These are phyloP conservation scores for Beauveria bassiana DNA, from an alignment of 2,329 filamentous ascomycete species.

Conservation along the genomic window DNA sequence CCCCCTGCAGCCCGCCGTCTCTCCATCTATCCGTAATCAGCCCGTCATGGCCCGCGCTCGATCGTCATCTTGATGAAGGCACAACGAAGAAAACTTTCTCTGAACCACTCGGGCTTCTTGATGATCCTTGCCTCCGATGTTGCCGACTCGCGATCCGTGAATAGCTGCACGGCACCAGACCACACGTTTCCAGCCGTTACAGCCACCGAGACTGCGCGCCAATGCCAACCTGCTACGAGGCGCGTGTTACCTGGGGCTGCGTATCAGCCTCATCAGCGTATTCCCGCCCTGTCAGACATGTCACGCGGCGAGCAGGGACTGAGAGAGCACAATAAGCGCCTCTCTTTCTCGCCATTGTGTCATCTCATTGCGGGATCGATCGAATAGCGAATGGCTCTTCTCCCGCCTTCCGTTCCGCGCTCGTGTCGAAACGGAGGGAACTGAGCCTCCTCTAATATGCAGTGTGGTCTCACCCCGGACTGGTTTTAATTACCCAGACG, in stretches of 20 bases:
- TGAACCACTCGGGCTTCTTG: not conserved
- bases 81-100: not conserved
- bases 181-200: not conserved
- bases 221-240: not conserved
- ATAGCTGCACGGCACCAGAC: not conserved
- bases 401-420: not conserved
- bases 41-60: not conserved
- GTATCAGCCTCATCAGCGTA: constrained; percentile 2
- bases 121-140: not conserved
- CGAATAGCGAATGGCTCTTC: not conserved
- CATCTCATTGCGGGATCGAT: not conserved
- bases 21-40: not conserved
- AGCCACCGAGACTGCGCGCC: not conserved
- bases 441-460: not conserved
- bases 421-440: not conserved
- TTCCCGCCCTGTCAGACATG: not conserved
- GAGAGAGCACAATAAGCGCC: not conserved
- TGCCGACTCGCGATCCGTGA: not conserved
- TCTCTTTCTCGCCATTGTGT: not conserved
- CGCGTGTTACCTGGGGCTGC: not conserved
- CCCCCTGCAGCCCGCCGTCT: not conserved
- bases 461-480: constrained; percentile 3
- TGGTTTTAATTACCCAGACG: not conserved
- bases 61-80: not conserved
- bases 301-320: not conserved